These are phyloP conservation scores for Nothophaeocryptopus gaeumannii DNA, from an alignment of 2,329 filamentous ascomycete genomes.

Conservation along the genomic window DNA sequence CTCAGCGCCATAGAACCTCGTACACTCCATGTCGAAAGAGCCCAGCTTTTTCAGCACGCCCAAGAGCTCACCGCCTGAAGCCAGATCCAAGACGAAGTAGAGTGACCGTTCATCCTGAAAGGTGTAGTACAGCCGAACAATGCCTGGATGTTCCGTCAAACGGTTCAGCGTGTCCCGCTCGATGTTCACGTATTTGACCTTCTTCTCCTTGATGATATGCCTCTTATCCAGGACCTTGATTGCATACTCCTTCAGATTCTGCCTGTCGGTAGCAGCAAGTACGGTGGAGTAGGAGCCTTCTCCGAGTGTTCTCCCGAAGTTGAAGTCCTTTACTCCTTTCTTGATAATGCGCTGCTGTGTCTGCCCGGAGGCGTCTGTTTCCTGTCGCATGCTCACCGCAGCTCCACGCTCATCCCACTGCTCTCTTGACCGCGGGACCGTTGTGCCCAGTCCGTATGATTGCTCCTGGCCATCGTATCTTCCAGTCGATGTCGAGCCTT, in stretches of 20 bases:
- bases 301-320: slow-evolving; percentile 83
- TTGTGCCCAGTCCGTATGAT: slow-evolving; percentile 44
- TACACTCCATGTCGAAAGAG: slow-evolving; percentile 93
- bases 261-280: slow-evolving; percentile 84
- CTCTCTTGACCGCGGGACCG: slow-evolving; percentile 64
- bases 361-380: slow-evolving; percentile 75
- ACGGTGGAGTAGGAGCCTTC: slow-evolving; percentile 99
- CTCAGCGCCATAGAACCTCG: slow-evolving; percentile 89
- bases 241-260: slow-evolving; percentile 92
- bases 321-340: slow-evolving; percentile 96
- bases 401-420: slow-evolving; percentile 96
- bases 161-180: slow-evolving; percentile 97
- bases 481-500: slow-evolving; percentile 22
- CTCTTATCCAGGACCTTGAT: slow-evolving; percentile 98
- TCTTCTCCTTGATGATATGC: slow-evolving; percentile 99
- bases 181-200: slow-evolving; percentile 99
- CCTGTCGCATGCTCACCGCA: slow-evolving; percentile 76
- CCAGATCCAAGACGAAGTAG: slow-evolving; percentile 94
- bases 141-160: slow-evolving; percentile 91
- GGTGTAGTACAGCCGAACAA: slow-evolving; percentile 95
- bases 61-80: slow-evolving; percentile 85
- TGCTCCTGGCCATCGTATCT: slow-evolving; percentile 26
- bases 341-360: slow-evolving; percentile 81
- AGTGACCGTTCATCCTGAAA: slow-evolving; percentile 95
- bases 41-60: slow-evolving; percentile 91